Evolutionary conservation across 192 early-diverging fungal genomes (phyloP), one percentile per base, ranked within the genome.

Genomic region (Backusella morwellensis): DNA sequence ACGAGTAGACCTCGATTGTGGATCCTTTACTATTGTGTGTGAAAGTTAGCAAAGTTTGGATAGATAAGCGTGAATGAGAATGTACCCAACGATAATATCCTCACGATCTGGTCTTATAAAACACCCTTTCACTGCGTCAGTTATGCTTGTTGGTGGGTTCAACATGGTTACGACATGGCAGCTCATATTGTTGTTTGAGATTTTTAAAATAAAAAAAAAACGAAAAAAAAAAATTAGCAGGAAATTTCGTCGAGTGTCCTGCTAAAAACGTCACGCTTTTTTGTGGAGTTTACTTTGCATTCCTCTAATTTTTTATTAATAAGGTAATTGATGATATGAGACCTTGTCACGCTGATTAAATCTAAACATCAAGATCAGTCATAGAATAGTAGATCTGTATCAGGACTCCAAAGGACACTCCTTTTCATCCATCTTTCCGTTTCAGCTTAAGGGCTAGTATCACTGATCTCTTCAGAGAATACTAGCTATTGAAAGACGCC

Each of bases 81-180:
- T 14, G 29, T 86, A 94, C 94, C 90, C 86, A 34, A 97, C 76
- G 75, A 97, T 88, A 66, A 97, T 83, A 78, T 95, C 93, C 44
- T 85, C 76, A 35, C 89, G 88, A 14, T 86, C 72, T 17, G 91
- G 85, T 19, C 82, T 78, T 0, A 90, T 88, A 71, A 97, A 95
- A 52, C 79, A 74, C 5, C 92, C 94, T 68, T 86, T 89, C 35
- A 91, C 83, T 21, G 92, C 87, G 32, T 84, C 80, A 4, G 80
- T 83, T 29, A 96, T 92, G 12, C 94, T 88, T 73, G 92, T 92
- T 23, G 95, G 83, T 84, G 91, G 92, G 76, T 94, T 89, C 7
- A 94, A 92, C n/a, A 92, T 93, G 35, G 91, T 93, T 34, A 94
- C 91, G 14, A 71, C 42, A 17, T 71, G 70, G 35, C 54, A 26